These are phyloP conservation scores for Infundibulicybe gibba DNA, from an alignment of 768 basidiomycete species.

Conservation along the genomic window DNA sequence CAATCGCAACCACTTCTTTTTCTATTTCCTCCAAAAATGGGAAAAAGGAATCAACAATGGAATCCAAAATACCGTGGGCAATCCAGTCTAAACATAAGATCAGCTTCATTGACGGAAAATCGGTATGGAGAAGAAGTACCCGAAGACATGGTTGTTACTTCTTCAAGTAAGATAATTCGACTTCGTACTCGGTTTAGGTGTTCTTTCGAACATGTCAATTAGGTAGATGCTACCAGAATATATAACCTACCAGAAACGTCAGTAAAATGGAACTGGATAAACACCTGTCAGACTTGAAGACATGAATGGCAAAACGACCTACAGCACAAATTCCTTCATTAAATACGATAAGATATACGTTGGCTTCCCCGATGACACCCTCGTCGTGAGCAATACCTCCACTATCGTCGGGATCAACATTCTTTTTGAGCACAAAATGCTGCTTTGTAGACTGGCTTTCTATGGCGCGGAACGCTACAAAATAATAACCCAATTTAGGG, in stretches of 20 bases:
- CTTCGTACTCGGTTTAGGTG: slow-evolving; percentile 76
- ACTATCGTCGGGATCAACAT: slow-evolving; percentile 13
- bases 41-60: slow-evolving; percentile 92
- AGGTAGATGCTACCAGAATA: background rate
- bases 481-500: slow-evolving; percentile 86
- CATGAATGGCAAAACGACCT: slow-evolving; percentile 21
- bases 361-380: slow-evolving; percentile 65
- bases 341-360: slow-evolving; percentile 88
- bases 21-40: slow-evolving; percentile 81
- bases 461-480: slow-evolving; percentile 82
- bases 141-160: slow-evolving; percentile 65
- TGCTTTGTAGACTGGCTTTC: slow-evolving; percentile 50
- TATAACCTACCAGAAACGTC: slow-evolving; percentile 63
- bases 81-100: slow-evolving; percentile 70
- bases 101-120: background rate
- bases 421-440: slow-evolving; percentile 28
- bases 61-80: slow-evolving; percentile 88
- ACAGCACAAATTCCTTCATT: slow-evolving; percentile 82
- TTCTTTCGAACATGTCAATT: slow-evolving; percentile 33
- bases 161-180: slow-evolving; percentile 61
- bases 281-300: background rate
- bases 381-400: slow-evolving; percentile 25
- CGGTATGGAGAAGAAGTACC: slow-evolving; percentile 34
- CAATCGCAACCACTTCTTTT: slow-evolving; percentile 74
- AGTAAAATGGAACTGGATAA: slow-evolving; percentile 79